phyloP scores from a whole-genome alignment of 2,329 filamentous ascomycete species.

The Clarireedia paspali region DNA sequence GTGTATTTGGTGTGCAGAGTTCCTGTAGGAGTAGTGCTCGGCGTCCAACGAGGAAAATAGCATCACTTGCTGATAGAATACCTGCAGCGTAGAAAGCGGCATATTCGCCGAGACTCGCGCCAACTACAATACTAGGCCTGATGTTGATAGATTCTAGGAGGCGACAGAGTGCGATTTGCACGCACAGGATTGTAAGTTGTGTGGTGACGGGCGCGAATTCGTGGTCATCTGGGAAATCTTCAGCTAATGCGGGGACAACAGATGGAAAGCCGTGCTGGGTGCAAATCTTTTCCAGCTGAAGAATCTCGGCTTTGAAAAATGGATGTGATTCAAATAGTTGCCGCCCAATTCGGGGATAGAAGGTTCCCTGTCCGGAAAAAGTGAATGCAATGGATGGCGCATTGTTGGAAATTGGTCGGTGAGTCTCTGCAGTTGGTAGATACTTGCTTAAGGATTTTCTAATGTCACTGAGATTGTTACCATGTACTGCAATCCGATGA shows the following conservation, averaged over 20 bases:
- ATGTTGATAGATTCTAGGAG: not conserved
- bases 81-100: slow-evolving; percentile 62
- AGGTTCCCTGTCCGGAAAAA: slow-evolving; percentile 2
- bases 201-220: not conserved
- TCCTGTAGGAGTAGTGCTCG: slow-evolving; percentile 57
- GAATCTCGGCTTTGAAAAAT: not conserved
- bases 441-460: not conserved
- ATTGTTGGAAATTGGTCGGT: not conserved
- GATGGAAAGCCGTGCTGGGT: not conserved
- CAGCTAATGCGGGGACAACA: not conserved
- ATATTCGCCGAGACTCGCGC: slow-evolving; percentile 34
- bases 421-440: not conserved
- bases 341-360: not conserved
- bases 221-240: not conserved
- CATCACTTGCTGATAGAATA: slow-evolving; percentile 60
- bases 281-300: not conserved
- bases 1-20: slow-evolving; percentile 56
- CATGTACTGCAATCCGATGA: slow-evolving; percentile 43
- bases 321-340: not conserved
- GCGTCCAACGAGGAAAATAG: slow-evolving; percentile 61
- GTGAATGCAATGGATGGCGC: slow-evolving; percentile 29
- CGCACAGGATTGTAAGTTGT: not conserved
- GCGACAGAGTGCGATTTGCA: not conserved
- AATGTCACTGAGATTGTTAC: slow-evolving; percentile 30
- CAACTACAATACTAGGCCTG: slow-evolving; percentile 40